Percentiles rank a stretch among this genome's conserved stretches.
These are phyloP conservation scores for Firmiana major DNA, from an alignment of 345 rosid genomes.

Conservation along the genomic window DNA sequence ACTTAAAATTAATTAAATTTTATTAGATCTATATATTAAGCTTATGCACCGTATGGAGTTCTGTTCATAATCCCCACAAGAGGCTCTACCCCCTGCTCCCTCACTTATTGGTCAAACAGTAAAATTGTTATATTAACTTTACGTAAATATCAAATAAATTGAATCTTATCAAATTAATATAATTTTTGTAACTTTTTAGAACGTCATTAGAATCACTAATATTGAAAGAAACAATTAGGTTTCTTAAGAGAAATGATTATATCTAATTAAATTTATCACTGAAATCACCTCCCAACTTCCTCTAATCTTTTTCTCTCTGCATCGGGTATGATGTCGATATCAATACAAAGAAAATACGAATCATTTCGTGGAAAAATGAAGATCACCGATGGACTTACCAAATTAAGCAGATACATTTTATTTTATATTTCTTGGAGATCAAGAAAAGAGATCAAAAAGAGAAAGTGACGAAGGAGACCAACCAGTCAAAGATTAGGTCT, in stretches of 20 bases:
- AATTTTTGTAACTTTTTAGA: no score
- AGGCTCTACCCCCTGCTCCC: no score
- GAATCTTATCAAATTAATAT: no score
- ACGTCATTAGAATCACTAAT: no score
- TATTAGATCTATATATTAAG: no score
- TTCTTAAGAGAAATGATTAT: not conserved
- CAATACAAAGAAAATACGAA: not conserved
- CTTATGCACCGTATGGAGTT: no score
- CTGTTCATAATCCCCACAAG: no score
- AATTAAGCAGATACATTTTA: not conserved
- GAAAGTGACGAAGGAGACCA: not conserved
- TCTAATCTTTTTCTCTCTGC: not conserved
- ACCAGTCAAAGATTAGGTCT: not conserved
- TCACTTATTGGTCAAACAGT: no score
- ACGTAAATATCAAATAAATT: no score
- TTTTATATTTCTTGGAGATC: not conserved
- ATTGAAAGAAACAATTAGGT: not conserved
- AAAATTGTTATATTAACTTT: no score
- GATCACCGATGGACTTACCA: not conserved
- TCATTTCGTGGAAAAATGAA: not conserved
- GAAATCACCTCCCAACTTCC: conserved; percentile 8
- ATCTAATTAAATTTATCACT: not conserved
- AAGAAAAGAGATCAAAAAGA: not conserved
- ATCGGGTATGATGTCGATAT: not conserved
- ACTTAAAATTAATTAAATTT: no score